phyloP scores from a whole-genome alignment of 2,329 filamentous ascomycete species.

The Arthrobotrys conoides region DNA sequence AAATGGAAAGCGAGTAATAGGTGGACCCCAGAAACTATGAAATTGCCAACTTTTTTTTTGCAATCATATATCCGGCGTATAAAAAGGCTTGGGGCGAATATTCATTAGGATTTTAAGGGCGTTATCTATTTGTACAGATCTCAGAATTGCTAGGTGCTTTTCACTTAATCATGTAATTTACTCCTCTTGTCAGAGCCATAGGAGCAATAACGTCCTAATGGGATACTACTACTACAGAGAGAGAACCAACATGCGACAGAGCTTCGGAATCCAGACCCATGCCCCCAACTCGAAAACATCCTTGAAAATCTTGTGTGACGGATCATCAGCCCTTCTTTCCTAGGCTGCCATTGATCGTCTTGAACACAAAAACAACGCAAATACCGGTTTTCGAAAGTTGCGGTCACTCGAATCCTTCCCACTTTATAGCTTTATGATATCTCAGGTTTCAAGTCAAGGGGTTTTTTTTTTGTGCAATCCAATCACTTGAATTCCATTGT shows the following conservation, averaged over 20 bases:
- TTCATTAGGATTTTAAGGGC: background rate
- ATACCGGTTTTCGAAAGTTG: background rate
- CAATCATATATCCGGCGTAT: slow-evolving; percentile 3
- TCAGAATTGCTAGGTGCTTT: too few species aligned
- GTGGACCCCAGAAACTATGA: background rate
- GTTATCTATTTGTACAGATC: background rate
- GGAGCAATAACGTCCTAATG: background rate
- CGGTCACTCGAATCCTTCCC: background rate
- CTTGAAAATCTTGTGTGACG: slow-evolving; percentile 15
- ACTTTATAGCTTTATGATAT: background rate
- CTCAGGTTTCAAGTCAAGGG: background rate
- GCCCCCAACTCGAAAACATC: background rate
- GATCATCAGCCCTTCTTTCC: slow-evolving; percentile 1
- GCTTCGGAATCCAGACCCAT: background rate
- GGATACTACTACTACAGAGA: too few species aligned
- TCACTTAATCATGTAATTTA: background rate
- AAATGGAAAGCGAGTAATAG: slow-evolving; percentile 31
- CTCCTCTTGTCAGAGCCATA: background rate
- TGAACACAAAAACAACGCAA: slow-evolving; percentile 29
- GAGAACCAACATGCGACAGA: background rate
- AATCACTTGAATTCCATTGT: slow-evolving; percentile 29
- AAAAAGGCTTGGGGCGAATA: background rate
- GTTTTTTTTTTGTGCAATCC: slow-evolving; percentile 7
- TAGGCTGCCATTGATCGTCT: background rate
- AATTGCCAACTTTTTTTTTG: background rate